Evolutionary conservation across 257 asterid species (phyloP).

Genomic region (Prunella vulgaris): DNA sequence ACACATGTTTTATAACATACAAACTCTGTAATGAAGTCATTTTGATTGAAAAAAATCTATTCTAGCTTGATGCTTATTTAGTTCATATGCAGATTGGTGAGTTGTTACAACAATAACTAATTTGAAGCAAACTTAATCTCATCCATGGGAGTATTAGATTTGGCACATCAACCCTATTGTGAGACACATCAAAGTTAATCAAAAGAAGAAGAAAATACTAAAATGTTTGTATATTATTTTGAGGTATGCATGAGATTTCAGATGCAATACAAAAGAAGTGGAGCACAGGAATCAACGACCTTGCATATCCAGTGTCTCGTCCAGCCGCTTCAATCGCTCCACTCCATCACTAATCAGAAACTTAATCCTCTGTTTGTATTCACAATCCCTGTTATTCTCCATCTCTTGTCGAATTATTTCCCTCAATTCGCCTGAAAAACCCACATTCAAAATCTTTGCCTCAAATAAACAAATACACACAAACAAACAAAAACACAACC

Average conservation of each 20-base stretch:
- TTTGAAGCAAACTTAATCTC: too few species aligned
- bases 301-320: conserved; percentile 94
- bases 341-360: conserved; percentile 79
- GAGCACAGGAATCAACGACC: conserved; percentile 36
- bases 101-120: too few species aligned
- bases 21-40: too few species aligned
- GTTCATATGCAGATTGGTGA: too few species aligned
- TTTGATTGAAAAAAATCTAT: too few species aligned
- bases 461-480: neutral
- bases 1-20: too few species aligned
- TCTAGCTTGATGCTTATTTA: too few species aligned
- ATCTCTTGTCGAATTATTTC: conserved; percentile 66
- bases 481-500: neutral
- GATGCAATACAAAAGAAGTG: neutral
- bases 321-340: conserved; percentile 72
- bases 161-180: too few species aligned
- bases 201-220: too few species aligned
- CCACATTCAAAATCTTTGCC: neutral
- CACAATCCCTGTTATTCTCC: conserved; percentile 67
- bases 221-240: too few species aligned
- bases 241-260: neutral
- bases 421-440: conserved; percentile 67
- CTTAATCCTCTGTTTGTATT: conserved; percentile 72
- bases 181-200: too few species aligned
- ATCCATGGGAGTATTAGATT: too few species aligned